Conservation (phyloP, 768 basidiomycete genomes). For the Psilocybe cubensis region DNA sequence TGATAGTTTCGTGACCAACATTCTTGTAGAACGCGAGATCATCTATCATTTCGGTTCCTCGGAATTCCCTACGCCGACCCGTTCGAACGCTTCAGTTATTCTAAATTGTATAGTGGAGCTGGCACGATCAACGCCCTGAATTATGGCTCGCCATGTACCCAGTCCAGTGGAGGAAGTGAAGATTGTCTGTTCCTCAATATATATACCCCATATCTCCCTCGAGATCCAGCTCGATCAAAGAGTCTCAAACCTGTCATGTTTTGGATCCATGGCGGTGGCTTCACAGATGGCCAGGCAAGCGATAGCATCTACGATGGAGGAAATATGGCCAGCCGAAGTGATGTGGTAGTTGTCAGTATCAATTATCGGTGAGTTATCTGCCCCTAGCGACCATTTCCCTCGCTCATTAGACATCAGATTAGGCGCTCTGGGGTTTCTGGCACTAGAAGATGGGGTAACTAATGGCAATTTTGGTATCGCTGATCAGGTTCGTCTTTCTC, state of each 20-base stretch:
- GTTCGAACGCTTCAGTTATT: conserved; percentile 47
- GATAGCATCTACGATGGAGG: conserved; percentile 46
- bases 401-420: conserved; percentile 31
- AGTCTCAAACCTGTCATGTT: conserved; percentile 47
- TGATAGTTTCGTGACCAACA: not conserved
- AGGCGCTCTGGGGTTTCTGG: conserved; percentile 46
- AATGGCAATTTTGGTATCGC: conserved; percentile 51
- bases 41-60: conserved; percentile 52
- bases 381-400: conserved; percentile 35
- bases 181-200: conserved; percentile 53
- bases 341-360: conserved; percentile 43
- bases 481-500: conserved; percentile 36
- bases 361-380: conserved; percentile 41
- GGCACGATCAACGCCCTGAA: conserved; percentile 32
- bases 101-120: conserved; percentile 30
- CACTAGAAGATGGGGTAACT: conserved; percentile 42
- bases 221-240: conserved; percentile 4
- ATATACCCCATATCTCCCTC: conserved; percentile 43
- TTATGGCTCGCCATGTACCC: conserved; percentile 37
- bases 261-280: conserved; percentile 56
- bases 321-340: conserved; percentile 45
- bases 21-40: conserved; percentile 44
- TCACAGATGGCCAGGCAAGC: conserved; percentile 41
- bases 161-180: conserved; percentile 32
- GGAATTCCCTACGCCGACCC: conserved; percentile 54